Conservation (phyloP, 345 rosid species). For the Alliaria petiolata region DNA sequence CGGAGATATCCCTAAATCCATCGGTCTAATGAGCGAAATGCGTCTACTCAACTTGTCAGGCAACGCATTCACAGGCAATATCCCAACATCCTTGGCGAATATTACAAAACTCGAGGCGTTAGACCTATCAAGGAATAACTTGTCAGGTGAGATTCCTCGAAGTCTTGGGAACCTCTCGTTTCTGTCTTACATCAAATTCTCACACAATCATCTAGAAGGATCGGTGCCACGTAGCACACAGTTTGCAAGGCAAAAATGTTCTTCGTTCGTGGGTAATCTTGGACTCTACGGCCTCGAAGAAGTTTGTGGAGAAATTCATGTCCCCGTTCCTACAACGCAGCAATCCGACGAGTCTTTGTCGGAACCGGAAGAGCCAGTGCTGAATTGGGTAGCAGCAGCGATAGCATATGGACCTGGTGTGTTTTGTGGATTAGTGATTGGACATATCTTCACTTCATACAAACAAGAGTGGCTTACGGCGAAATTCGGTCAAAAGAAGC, state of each 20-base stretch:
- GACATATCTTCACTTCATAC: no score
- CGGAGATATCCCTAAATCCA: background rate
- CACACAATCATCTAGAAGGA: background rate
- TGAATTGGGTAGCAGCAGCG: background rate
- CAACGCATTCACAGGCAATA: background rate
- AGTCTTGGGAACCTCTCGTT: background rate
- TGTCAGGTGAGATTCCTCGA: background rate
- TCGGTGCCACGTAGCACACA: background rate
- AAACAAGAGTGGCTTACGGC: no score
- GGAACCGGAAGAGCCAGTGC: background rate
- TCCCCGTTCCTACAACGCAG: background rate
- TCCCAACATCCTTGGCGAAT: background rate
- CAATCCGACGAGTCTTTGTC: background rate
- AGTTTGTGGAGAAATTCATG: background rate
- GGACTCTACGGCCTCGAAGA: background rate
- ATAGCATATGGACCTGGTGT: background rate
- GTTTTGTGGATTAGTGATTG: no score
- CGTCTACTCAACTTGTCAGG: constrained; percentile 1
- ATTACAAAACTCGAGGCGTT: background rate
- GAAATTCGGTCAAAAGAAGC: no score
- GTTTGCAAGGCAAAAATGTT: background rate
- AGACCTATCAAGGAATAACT: background rate
- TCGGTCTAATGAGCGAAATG: background rate
- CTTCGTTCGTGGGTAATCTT: background rate
- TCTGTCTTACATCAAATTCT: background rate